Base-by-base conservation (phyloP, 352 stramenopile genomes). In the Phytophthora lateralis region DNA sequence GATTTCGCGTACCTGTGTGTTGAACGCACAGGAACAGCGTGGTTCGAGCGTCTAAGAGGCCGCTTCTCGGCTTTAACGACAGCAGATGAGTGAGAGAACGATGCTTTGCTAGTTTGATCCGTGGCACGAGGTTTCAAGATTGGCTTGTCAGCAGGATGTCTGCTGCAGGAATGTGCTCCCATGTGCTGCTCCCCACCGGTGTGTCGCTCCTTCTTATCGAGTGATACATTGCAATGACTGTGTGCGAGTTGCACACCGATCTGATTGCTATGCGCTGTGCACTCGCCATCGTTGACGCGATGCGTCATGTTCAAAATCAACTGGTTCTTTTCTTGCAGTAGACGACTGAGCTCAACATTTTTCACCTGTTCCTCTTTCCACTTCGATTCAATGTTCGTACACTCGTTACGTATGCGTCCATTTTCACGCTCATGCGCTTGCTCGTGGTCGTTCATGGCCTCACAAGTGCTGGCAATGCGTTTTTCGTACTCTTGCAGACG, bases 311-410 rank as follows among this genome's bases (percentile, higher is more conserved):
- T 61, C 12, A 80, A 64, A 27, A 93, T 88, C 46, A 76, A 55
- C 17, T 80, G 70, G 46, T 93, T 93, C 55, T 95, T 95, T 51
- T 93, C 86, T 17, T 72, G 60, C 6, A 91, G 30, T 1, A 95
- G 53, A 17, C 69, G 64, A 49, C 78, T 66, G 0, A 95, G 49
- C 56, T 91, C 82, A 1, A 50, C 56, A 43, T 71, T 93, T 17
- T 85, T 81, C 10, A 63, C 79, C 7, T 79, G 48, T 12, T 77
- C 72, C 58, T 88, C 82, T 39, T 78, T 77, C 56, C 63, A 80
- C 21, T 71, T 68, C 0, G 60, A 53, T 2, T 88, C 78, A 0
- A 81, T 45, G 0, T 63, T 73, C 0, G 54, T 11, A 6, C 76
- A 66, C 14, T 87, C 75, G 4, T 44, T 62, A 2, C 70, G 75